Base-by-base conservation (phyloP, 2,329 filamentous ascomycete species). In the Arachnopeziza araneosa region DNA sequence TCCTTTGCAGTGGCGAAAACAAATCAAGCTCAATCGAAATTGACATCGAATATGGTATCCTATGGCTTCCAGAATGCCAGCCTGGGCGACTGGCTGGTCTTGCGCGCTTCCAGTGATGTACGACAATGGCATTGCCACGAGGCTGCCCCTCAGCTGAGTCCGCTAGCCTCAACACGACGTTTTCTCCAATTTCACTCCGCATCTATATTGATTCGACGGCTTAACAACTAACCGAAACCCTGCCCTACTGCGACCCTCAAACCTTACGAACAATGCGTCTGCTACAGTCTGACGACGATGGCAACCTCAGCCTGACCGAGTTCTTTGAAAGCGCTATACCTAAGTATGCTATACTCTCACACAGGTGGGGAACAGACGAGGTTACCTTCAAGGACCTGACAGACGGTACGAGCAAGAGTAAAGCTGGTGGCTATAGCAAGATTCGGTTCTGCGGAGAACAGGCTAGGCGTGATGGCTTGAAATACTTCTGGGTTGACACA, bases 261-360 rank as follows among this genome's bases (percentile, higher is more conserved):
- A 26, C 24, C 32, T 2, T 55, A 19, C 30, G 22, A 44, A 44
- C 48, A 23, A 55, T 55, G 22, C 36, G 54, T 23, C 22, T 55
- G 19, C 30, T 55, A 48, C 12, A 55, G 30, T 48, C n/a, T 24
- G 48, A 55, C 32, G 48, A 19, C 22, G 12, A 23, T 44, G 21
- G 32, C 22, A n/a, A 55, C n/a, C 22, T 55, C 30, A 49, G 54
- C 54, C 54, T 55, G 54, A 55, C 32, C 12, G 30, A 55, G 30
- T 23, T 26, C 54, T 48, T 55, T 48, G 22, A 26, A 10, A 21
- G n/a, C 54, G 54, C 44, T 3, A 55, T 55, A 22, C 52, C 52
- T 19, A n/a, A 54, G 24, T 54, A 54, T 54, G 52, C 52, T 50
- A 30, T 30, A 30, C 26, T 30, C 9, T 30, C 26, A 30, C 26